phyloP scores from a whole-genome alignment of 148 eudicot species.

The Cornus suecica region DNA sequence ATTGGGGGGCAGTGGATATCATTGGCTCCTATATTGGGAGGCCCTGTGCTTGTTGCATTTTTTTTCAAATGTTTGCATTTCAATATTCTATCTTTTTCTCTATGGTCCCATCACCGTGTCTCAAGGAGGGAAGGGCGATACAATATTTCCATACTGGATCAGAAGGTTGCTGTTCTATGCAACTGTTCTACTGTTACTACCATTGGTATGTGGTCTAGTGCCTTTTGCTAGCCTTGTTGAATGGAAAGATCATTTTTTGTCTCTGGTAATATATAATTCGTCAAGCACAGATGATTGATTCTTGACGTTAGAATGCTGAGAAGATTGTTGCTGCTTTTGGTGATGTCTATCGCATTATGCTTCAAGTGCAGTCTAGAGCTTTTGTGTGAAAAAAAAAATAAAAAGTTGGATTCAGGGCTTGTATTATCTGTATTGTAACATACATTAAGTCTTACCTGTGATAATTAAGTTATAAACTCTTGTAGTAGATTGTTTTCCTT shows the following conservation, averaged over 20 bases:
- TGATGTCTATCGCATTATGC: neutral
- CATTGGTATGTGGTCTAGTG: slow-evolving; percentile 65
- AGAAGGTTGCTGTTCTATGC: slow-evolving; percentile 49
- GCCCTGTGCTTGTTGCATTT: slow-evolving; percentile 62
- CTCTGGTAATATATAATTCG: slow-evolving; percentile 28
- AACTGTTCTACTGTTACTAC: slow-evolving; percentile 40
- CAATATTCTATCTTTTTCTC: slow-evolving; percentile 45
- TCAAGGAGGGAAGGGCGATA: slow-evolving; percentile 16
- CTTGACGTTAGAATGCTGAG: neutral
- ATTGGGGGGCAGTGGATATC: slow-evolving; percentile 76
- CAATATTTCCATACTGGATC: slow-evolving; percentile 52
- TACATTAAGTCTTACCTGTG: no score
- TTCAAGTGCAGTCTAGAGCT: neutral
- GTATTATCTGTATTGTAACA: no score
- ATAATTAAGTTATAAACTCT: no score
- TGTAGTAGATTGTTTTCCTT: no score
- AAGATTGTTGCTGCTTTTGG: neutral
- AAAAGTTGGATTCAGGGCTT: no score
- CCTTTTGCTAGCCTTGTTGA: slow-evolving; percentile 66
- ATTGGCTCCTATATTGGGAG: slow-evolving; percentile 82
- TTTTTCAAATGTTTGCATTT: slow-evolving; percentile 41
- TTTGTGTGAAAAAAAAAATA: neutral
- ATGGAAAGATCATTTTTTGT: slow-evolving; percentile 71
- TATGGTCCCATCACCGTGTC: slow-evolving; percentile 54
- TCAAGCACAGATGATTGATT: slow-evolving; percentile 17